Base-by-base conservation (phyloP, 371 early-diverging fungal genomes). In the Capillidium rhysosporum region DNA sequence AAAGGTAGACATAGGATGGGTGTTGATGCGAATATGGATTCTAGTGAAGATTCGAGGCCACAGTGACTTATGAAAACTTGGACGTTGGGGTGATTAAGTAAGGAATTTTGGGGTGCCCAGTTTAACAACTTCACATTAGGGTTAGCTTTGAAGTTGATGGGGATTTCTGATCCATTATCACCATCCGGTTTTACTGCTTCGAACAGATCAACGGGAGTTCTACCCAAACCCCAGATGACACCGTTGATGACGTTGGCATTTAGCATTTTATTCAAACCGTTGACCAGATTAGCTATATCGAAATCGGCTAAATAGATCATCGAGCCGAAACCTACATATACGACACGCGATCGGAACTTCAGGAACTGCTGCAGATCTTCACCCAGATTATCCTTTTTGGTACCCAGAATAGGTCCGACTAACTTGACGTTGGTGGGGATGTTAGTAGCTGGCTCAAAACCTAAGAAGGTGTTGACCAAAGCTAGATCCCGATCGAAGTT, bases 311-410 rank as follows among this genome's bases (percentile, higher is more conserved):
- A n/a, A 43, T 20, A 7, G 23, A 43, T 23, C 23, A 18, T 47
- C 3, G 51, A 40, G 14, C 51, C 51, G 31, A 51, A 51, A 20
- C 31, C 51, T 14, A 51, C 31, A 40, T 39, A 51, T 4, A 51
- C 14, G 21, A 26, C 20, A 2, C 25, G n/a, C 24, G 16, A 8
- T 30, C 31, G 38, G 4, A 12, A 8, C 4, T 51, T 25, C 12
- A 51, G 39, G 31, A 51, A 51, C 3, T 28, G 10, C 2, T 20
- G 2, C 25, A 51, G 31, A 2, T 51, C 51, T 16, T 28, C 10
- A 21, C 2, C 31, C 25, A 51, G 24, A 9, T 2, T 21, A 24
- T 16, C 18, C 5, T 20, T 20, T 14, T 38, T 40, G 4, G 34
- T 25, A 24, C 25, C 2, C 3, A 20, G 5, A 25, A 51, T 51